Conservation (phyloP, 805 yeast genomes). For the Saturnispora zaruensis region DNA sequence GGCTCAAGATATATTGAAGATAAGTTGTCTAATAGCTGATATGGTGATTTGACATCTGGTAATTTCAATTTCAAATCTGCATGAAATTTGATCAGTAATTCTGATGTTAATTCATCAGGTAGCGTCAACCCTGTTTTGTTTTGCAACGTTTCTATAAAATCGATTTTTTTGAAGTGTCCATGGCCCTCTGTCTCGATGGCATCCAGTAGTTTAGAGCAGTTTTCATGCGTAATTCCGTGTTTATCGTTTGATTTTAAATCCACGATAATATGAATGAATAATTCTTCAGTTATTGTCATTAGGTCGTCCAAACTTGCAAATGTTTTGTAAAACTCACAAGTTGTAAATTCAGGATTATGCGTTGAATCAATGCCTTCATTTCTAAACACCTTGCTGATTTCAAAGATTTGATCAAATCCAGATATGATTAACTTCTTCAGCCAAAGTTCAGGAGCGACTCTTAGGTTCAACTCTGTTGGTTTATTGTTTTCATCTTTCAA, state of each 20-base stretch:
- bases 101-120: constrained; percentile 38
- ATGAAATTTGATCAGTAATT: constrained; percentile 35
- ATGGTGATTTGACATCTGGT: constrained; percentile 39
- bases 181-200: constrained; percentile 14
- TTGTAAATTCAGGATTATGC: constrained; percentile 90
- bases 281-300: constrained; percentile 51
- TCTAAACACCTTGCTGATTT: constrained; percentile 76
- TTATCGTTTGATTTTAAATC: constrained; percentile 22
- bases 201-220: constrained; percentile 15
- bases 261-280: constrained; percentile 38
- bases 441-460: constrained; percentile 97
- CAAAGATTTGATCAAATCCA: constrained; percentile 83
- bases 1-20: constrained; percentile 52
- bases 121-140: constrained; percentile 34
- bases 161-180: constrained; percentile 37
- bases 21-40: constrained; percentile 27
- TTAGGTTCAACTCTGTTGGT: constrained; percentile 39
- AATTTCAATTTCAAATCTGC: constrained; percentile 27
- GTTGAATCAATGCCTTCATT: constrained; percentile 91
- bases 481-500: constrained; percentile 22
- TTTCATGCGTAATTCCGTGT: constrained; percentile 16
- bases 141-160: constrained; percentile 62
- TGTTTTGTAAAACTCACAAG: constrained; percentile 80
- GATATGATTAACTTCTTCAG: constrained; percentile 71
- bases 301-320: constrained; percentile 60